Evolutionary conservation across 495 filamentous ascomycete genomes (phyloP).

Genomic region (Penicillium flavigenum): DNA sequence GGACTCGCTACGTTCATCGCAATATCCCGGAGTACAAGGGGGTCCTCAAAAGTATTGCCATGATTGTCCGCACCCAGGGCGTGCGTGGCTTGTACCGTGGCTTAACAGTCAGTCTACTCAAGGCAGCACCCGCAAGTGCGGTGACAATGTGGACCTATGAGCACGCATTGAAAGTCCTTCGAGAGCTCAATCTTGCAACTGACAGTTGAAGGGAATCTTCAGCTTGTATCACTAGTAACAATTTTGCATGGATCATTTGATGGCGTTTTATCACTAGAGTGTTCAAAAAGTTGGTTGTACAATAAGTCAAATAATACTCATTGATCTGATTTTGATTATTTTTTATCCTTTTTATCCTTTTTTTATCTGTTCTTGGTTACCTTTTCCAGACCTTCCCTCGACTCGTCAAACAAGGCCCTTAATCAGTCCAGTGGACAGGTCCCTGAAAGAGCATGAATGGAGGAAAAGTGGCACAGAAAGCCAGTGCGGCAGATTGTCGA

Average conservation of each 20-base stretch:
- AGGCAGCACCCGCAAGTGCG: slow-evolving; percentile 92
- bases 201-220: slow-evolving; percentile 5
- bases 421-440: neutral
- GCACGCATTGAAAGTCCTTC: slow-evolving; percentile 59
- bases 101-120: slow-evolving; percentile 82
- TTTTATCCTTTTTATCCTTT: neutral
- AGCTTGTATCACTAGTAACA: slow-evolving; percentile 4
- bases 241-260: slow-evolving; percentile 13
- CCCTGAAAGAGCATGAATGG: neutral
- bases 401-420: neutral
- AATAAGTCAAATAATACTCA: neutral
- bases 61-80: slow-evolving; percentile 73
- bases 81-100: slow-evolving; percentile 82
- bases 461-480: neutral
- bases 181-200: slow-evolving; percentile 41
- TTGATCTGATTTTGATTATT: neutral
- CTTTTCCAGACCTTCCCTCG: neutral
- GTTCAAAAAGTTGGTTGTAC: neutral
- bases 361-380: neutral
- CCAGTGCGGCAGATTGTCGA: slow-evolving; percentile 21
- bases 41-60: slow-evolving; percentile 59
- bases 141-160: slow-evolving; percentile 99
- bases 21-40: slow-evolving; percentile 85
- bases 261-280: slow-evolving; percentile 8
- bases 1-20: slow-evolving; percentile 72